Evolutionary conservation across 78 protist genomes (phyloP), one percentile per base, ranked within the genome.

Genomic region (Dictyostelium citrinum): DNA sequence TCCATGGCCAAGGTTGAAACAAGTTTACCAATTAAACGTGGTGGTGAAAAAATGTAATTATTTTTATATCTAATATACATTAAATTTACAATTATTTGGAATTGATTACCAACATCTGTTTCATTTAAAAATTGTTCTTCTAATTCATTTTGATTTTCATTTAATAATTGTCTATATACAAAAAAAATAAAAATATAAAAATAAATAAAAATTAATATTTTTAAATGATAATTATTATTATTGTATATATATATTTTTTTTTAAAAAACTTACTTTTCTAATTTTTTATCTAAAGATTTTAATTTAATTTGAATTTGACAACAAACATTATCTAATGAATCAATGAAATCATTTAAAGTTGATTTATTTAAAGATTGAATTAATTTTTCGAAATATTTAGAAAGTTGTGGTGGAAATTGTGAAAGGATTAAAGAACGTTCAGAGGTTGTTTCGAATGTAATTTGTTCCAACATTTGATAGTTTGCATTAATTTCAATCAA

Each of bases 241-340:
- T n/a, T n/a, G n/a, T n/a, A n/a, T n/a, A n/a, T n/a, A n/a, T n/a
- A n/a, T n/a, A n/a, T n/a, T n/a, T n/a, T n/a, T n/a, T n/a, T n/a
- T n/a, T n/a, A n/a, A n/a, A n/a, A n/a, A n/a, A 71, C 77, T 58
- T 70, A 70, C 77, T 82, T 91, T 71, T 91, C 95, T 17, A 78
- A 60, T 58, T 91, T 91, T 71, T 91, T 91, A 80, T 91, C 95
- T 8, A 91, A 60, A 41, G 76, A 17, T 76, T 84, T 91, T 27
- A 91, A 55, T 67, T 91, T 86, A n/a, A 91, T 68, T 81, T 91
- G 92, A 17, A 82, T 83, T 70, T 72, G 84, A 7, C 37, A 31
- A 39, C 81, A 31, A 55, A 58, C 77, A 16, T 72, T 46, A 20
- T 91, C 91, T n/a, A 91, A 31, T 46, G 64, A 49, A 27, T 91